Conservation (phyloP, 192 early-diverging fungal species). For the Coemansia sp. region DNA sequence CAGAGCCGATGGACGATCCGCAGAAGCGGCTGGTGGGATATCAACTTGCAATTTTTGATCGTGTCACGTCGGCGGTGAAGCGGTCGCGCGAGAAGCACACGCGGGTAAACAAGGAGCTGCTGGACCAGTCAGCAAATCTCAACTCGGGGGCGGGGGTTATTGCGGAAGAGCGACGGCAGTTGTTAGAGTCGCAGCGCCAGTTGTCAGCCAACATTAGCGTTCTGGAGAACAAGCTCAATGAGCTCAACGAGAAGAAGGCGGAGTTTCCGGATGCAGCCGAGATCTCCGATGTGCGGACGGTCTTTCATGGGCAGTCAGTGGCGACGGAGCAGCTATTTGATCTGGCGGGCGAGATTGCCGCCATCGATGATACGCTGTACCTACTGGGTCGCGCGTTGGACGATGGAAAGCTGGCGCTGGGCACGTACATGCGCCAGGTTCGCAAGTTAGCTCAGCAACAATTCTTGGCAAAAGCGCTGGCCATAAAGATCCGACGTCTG, state of each 20-base stretch:
- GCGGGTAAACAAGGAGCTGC: constrained; percentile 63
- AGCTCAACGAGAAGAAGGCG: constrained; percentile 51
- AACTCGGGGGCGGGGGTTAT: constrained; percentile 70
- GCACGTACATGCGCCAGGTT: constrained; percentile 78
- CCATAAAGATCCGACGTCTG: constrained; percentile 63
- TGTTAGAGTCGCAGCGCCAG: constrained; percentile 61
- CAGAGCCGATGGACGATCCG: constrained; percentile 47
- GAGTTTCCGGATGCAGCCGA: constrained; percentile 37
- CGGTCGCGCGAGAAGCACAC: constrained; percentile 61
- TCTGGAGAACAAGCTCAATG: constrained; percentile 62
- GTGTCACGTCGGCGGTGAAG: constrained; percentile 58
- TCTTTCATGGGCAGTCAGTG: constrained; percentile 41
- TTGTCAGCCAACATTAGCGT: constrained; percentile 66
- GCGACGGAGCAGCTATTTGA: constrained; percentile 73
- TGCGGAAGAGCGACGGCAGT: constrained; percentile 59
- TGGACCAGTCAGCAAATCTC: constrained; percentile 67
- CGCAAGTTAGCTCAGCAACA: constrained; percentile 82
- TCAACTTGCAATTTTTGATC: constrained; percentile 64
- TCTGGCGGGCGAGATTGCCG: constrained; percentile 83
- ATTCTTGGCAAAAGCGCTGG: constrained; percentile 82
- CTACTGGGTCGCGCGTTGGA: constrained; percentile 76
- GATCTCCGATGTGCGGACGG: constrained; percentile 17
- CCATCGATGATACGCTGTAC: constrained; percentile 86
- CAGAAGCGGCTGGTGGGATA: constrained; percentile 55
- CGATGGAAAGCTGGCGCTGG: constrained; percentile 68